Conservation (phyloP, 805 yeast species). For the Hyphopichia homilentoma region DNA sequence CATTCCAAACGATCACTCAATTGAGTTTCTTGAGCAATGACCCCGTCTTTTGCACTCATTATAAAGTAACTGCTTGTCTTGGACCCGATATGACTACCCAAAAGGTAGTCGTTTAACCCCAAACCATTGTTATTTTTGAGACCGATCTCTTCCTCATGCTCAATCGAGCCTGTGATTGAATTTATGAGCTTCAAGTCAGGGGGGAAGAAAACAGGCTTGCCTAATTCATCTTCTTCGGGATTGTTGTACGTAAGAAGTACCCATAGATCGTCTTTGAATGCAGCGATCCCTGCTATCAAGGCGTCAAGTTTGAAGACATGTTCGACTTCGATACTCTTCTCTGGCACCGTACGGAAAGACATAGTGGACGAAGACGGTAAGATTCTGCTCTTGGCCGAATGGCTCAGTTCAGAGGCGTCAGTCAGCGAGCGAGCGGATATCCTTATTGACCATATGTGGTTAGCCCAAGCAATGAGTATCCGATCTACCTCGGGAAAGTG, state of each 20-base stretch:
- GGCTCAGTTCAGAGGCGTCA: slow-evolving; percentile 12
- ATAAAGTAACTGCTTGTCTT: slow-evolving; percentile 52
- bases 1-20: slow-evolving; percentile 69
- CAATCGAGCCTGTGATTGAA: slow-evolving; percentile 62
- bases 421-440: slow-evolving; percentile 26
- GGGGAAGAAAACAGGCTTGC: slow-evolving; percentile 30
- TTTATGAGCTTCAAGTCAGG: slow-evolving; percentile 78
- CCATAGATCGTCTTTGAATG: slow-evolving; percentile 69
- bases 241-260: slow-evolving; percentile 54
- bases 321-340: slow-evolving; percentile 43
- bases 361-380: slow-evolving; percentile 55
- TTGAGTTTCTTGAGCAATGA: slow-evolving; percentile 69
- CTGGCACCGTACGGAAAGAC: slow-evolving; percentile 44
- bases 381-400: slow-evolving; percentile 29
- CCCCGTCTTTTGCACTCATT: slow-evolving; percentile 78
- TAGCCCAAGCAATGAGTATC: slow-evolving; percentile 79
- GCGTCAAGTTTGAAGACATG: slow-evolving; percentile 46
- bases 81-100: slow-evolving; percentile 50
- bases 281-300: slow-evolving; percentile 71
- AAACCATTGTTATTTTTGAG: slow-evolving; percentile 53
- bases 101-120: slow-evolving; percentile 77
- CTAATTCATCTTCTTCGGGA: slow-evolving; percentile 22
- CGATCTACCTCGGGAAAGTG: slow-evolving; percentile 62
- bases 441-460: slow-evolving; percentile 67
- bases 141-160: slow-evolving; percentile 75